Percentiles rank a stretch among this genome's conserved stretches.
Evolutionary conservation across 106 monocot genomes (phyloP).

Genomic region (Cymbidium sinense): DNA sequence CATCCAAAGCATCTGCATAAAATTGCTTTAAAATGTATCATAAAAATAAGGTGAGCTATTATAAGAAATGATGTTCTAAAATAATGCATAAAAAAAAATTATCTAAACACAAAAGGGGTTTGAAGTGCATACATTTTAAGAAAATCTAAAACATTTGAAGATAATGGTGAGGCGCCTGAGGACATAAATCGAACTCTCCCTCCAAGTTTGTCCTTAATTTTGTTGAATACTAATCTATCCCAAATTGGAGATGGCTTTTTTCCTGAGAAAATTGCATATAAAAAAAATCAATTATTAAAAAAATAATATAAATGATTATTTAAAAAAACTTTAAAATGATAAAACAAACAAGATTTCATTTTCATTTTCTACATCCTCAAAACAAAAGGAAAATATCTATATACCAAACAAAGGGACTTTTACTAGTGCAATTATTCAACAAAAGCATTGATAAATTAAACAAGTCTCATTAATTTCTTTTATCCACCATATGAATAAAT

Average conservation of each 20-base stretch:
- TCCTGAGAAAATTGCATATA: constrained; percentile 40
- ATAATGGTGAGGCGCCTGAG: constrained; percentile 95
- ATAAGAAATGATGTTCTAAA: neutral
- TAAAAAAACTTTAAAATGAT: neutral
- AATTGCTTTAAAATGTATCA: neutral
- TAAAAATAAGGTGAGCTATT: neutral
- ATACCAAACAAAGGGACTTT: no score
- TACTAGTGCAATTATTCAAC: no score
- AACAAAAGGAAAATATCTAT: neutral
- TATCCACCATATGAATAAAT: neutral
- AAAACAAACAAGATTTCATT: neutral
- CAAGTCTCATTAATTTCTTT: neutral
- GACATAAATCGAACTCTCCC: constrained; percentile 75
- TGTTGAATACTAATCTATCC: constrained; percentile 93
- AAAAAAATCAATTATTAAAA: neutral
- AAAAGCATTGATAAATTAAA: neutral
- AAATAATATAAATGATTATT: neutral
- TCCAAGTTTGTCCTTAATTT: constrained; percentile 92
- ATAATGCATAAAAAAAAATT: neutral
- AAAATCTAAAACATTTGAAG: constrained; percentile 86
- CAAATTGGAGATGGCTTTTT: constrained; percentile 84
- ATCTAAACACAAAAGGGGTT: neutral
- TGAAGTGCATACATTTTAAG: constrained; percentile 53
- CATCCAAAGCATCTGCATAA: constrained; percentile 80
- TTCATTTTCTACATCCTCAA: neutral